A percentile compares a stretch with the other conserved stretches of the same genome.
phyloP scores from a whole-genome alignment of 805 yeast species.

The Barnettozyma californica region DNA sequence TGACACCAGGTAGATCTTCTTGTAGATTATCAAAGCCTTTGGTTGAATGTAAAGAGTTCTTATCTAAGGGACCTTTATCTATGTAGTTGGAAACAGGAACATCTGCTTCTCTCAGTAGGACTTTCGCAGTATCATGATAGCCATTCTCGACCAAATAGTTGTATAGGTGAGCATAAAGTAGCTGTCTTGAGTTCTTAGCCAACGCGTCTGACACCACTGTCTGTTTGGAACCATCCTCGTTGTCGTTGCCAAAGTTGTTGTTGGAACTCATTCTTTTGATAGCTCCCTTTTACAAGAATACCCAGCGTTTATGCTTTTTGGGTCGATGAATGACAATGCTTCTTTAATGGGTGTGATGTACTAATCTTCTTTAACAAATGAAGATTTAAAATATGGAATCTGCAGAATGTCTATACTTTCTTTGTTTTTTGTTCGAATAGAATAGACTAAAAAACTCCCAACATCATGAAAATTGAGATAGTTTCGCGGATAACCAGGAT shows the following conservation, averaged over 20 bases:
- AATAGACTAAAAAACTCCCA: too few species aligned
- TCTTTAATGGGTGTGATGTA: too few species aligned
- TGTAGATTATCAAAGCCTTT: neutral
- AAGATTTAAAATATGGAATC: neutral
- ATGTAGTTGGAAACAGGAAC: conserved; percentile 30
- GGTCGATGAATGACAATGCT: too few species aligned
- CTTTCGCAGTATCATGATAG: conserved; percentile 44
- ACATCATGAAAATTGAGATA: neutral
- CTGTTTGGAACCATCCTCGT: conserved; percentile 6
- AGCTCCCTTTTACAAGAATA: too few species aligned
- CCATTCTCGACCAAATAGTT: conserved; percentile 44
- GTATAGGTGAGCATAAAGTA: conserved; percentile 48
- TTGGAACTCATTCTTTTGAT: neutral
- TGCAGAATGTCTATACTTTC: too few species aligned
- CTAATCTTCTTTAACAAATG: too few species aligned
- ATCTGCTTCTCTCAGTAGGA: conserved; percentile 40
- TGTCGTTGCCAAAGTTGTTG: conserved; percentile 6
- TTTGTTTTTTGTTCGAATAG: too few species aligned
- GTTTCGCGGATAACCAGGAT: too few species aligned
- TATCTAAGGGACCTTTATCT: conserved; percentile 3
- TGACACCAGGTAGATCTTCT: conserved; percentile 27
- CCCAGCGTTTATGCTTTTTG: too few species aligned
- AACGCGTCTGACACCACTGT: conserved; percentile 37
- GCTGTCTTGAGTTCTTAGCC: conserved; percentile 44
- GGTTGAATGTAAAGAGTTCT: conserved; percentile 5